Evolutionary conservation across 2,329 filamentous ascomycete genomes (phyloP), one percentile per base, ranked within the genome.

Genomic region (Chlorencoelia australis): DNA sequence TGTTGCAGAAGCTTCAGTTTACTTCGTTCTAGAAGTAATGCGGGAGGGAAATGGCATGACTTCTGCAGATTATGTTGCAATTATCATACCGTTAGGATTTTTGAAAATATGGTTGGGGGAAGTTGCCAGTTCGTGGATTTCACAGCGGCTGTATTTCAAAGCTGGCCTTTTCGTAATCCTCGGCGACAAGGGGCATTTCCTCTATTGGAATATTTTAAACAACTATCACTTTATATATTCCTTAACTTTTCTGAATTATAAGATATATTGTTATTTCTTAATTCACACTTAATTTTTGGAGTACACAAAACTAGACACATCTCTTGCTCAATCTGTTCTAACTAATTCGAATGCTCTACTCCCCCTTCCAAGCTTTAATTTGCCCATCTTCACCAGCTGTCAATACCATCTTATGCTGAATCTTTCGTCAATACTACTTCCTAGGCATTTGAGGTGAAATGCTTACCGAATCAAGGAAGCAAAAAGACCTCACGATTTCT

Each of bases 401-500:
- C 39, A 59, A 56, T 24, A 62, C 53, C 16, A 47, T 57, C 37
- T 46, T 43, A 35, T 53, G 48, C 54, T 54, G 43, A 7, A 36
- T 17, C 20, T 17, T 32, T 21, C 9, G 35, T 42, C 26, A 46
- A 36, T 28, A 28, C 24, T 30, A 27, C 8, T n/a, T 8, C 8
- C 13, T 4, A 22, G 25, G 16, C 4, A 27, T 4, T 15, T 26
- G 14, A 17, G 25, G 24, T 19, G n/a, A 7, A 27, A 20, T n/a
- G 52, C 49, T 45, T 49, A 61, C 67, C 47, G 74, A 64, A 42
- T 79, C 75, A 40, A 75, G 67, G 53, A 79, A 75, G 55, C 72
- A 77, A 49, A 79, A 79, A 10, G 70, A 67, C 26, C 75, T 64
- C 27, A 81, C 71, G 46, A 82, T 67, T 48, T 82, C 77, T 3